Conservation (phyloP, 139 green algal species). For the Zygnema cylindricum region DNA sequence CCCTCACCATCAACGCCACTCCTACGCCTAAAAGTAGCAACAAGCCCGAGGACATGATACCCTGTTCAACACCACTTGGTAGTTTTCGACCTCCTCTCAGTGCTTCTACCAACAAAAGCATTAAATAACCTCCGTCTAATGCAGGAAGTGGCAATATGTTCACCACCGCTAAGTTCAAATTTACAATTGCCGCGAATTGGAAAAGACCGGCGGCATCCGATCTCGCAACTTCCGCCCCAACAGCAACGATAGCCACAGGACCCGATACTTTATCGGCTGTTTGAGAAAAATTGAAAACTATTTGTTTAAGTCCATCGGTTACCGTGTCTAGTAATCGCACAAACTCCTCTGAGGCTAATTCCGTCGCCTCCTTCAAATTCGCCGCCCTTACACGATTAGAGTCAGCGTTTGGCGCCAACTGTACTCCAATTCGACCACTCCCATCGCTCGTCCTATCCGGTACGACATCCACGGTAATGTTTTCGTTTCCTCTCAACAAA, state of each 20-base stretch:
- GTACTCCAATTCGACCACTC: constrained; percentile 85
- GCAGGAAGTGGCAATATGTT: constrained; percentile 95
- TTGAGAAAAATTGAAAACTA: constrained; percentile 64
- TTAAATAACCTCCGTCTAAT: constrained; percentile 93
- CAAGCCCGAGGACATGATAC: constrained; percentile 85
- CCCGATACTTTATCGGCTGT: constrained; percentile 75
- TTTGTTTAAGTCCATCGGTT: constrained; percentile 43
- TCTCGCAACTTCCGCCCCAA: constrained; percentile 83
- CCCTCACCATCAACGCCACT: constrained; percentile 80
- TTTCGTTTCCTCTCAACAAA: background rate
- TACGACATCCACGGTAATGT: constrained; percentile 22
- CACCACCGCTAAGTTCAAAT: constrained; percentile 97
- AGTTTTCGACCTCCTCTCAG: constrained; percentile 88
- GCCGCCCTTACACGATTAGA: constrained; percentile 61
- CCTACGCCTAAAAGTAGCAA: constrained; percentile 85
- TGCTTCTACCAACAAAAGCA: constrained; percentile 84
- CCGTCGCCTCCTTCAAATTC: constrained; percentile 53
- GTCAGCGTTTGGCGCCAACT: constrained; percentile 78
- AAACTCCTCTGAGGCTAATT: constrained; percentile 68
- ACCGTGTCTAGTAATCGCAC: constrained; percentile 68
- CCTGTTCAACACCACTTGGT: constrained; percentile 80
- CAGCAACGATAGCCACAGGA: constrained; percentile 93
- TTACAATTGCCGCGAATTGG: constrained; percentile 95
- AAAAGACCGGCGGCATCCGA: constrained; percentile 72
- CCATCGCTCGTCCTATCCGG: constrained; percentile 68